phyloP scores from a whole-genome alignment of 75 land plant species.

The Selaginella moellendorffii region DNA sequence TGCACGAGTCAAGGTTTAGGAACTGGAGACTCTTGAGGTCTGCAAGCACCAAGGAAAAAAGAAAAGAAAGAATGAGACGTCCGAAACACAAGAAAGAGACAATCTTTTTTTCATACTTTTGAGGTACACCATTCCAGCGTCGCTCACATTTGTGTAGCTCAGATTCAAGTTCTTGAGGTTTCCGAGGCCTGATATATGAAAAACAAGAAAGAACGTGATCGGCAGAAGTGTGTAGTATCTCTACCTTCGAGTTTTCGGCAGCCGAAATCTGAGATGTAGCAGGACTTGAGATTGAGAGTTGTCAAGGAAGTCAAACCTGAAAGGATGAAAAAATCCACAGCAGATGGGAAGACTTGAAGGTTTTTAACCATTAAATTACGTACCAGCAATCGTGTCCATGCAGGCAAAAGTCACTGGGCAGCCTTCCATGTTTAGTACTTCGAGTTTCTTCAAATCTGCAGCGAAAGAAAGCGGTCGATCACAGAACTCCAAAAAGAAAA shows the following conservation, averaged over 20 bases:
- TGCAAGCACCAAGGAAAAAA: conserved; percentile 15
- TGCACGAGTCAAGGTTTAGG: conserved; percentile 86
- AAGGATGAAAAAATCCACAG: not conserved
- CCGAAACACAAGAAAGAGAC: not conserved
- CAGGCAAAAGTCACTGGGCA: conserved; percentile 69
- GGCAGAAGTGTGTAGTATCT: no score
- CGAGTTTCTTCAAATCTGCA: conserved; percentile 58
- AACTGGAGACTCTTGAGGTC: conserved; percentile 70
- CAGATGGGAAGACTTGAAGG: not conserved
- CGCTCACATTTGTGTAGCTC: conserved; percentile 69
- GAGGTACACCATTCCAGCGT: conserved; percentile 59
- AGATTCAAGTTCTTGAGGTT: conserved; percentile 54
- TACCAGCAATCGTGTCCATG: conserved; percentile 76
- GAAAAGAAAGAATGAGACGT: not conserved
- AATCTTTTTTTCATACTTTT: conserved; percentile 37
- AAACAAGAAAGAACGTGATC: no score
- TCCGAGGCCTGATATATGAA: conserved; percentile 31
- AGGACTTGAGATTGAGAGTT: conserved; percentile 46
- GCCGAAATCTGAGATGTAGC: conserved; percentile 51
- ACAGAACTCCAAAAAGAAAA: not conserved
- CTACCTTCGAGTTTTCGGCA: conserved; percentile 61
- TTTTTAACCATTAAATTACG: not conserved
- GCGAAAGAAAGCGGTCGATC: not conserved
- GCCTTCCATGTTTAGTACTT: conserved; percentile 68
- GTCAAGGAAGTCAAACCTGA: conserved; percentile 46